A percentile compares a stretch with the other conserved stretches of the same genome.
phyloP scores from a whole-genome alignment of 495 filamentous ascomycete genomes.

The Penicillium nucicola region DNA sequence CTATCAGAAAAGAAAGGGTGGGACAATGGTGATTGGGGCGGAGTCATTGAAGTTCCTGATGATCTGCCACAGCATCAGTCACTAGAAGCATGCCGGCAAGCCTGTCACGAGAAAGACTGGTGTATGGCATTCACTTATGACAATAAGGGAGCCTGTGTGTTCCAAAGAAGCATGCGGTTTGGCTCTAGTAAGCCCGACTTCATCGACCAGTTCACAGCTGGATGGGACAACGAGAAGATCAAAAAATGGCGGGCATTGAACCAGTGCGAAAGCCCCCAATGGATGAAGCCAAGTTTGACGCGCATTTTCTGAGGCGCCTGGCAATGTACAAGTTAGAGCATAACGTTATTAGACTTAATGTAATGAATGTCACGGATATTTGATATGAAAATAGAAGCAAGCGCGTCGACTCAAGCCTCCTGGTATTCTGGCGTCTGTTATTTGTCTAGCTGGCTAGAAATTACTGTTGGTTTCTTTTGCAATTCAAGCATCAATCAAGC shows the following conservation, averaged over 20 bases:
- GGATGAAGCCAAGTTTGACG: conserved; percentile 31
- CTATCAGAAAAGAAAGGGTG: conserved; percentile 21
- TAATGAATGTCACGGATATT: no score
- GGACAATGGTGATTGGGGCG: conserved; percentile 35
- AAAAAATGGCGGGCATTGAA: conserved; percentile 16
- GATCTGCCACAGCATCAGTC: conserved; percentile 20
- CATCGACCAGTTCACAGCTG: conserved; percentile 20
- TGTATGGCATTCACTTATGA: conserved; percentile 32
- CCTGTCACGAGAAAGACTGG: conserved; percentile 23
- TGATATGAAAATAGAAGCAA: no score
- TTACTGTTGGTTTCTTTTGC: no score
- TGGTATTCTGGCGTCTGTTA: no score
- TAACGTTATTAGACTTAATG: no score
- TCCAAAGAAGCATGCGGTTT: conserved; percentile 25
- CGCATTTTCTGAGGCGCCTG: conserved; percentile 23
- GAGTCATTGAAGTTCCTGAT: conserved; percentile 21
- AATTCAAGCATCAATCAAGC: no score
- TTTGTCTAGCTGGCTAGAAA: no score
- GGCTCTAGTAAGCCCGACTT: conserved; percentile 11
- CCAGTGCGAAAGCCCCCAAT: conserved; percentile 17
- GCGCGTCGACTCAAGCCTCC: no score
- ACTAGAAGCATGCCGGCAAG: conserved; percentile 21
- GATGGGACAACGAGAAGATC: conserved; percentile 34
- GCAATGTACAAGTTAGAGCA: no score
- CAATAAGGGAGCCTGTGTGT: conserved; percentile 19